Base-by-base conservation (phyloP, 2,329 filamentous ascomycete genomes). In the Fusarium floridanum region DNA sequence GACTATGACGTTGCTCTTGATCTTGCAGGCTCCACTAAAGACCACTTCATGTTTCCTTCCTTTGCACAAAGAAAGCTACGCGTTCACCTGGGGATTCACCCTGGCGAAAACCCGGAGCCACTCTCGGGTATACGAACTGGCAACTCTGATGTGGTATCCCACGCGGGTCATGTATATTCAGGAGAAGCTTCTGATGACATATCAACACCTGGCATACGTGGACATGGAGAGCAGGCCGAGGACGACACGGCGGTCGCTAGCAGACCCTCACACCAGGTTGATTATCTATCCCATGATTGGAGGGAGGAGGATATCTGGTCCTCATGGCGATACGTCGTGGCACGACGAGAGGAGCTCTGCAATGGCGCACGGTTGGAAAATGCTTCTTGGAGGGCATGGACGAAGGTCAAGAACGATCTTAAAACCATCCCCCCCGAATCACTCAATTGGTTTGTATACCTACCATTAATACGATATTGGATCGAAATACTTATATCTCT, bases 341-440 rank as follows among this genome's bases (percentile, higher is more conserved):
- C 93, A 27, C 93, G 94, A 78, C 89, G 93, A 77, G 91, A 91
- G 68, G 90, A 94, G 62, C 97, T 97, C 75, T 91, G 91, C 77
- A 96, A 98, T 82, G 90, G 93, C 37, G 92, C 92, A 37, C 89
- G 97, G 59, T 84, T 98, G 32, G 97, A 98, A 83, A 98, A 99
- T 83, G 97, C 97, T 4, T 98, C 95, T 0, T 99, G 97, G 97
- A 90, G 97, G 81, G 96, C 95, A 1, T 98, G 97, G 96, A 93
- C 94, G 81, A 98, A 98, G 84, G 89, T 93, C 59, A 97, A 97
- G 84, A 93, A 97, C 82, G 91, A 93, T 43, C 87, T 98, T 57
- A 92, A 91, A 81, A 98, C 96, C 0, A 91, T 98, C 22, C 95
- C 95, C 8, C 95, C 97, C 4, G 95, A 98, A 83, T 94, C 93